Evolutionary conservation across 257 asterid genomes (phyloP).

Genomic region (Solanum sitiens): DNA sequence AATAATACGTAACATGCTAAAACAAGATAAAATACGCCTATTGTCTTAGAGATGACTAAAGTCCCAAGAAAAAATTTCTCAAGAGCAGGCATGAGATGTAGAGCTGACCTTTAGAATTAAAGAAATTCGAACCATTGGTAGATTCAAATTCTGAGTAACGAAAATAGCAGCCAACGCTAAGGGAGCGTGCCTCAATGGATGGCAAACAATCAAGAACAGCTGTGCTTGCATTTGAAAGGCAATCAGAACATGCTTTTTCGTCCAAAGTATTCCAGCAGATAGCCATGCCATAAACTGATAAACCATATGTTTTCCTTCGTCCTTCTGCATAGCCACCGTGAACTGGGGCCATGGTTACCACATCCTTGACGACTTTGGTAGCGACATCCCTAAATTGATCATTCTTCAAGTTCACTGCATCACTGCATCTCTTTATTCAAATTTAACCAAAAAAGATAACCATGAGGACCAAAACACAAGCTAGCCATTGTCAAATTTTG

Average conservation of each 20-base stretch:
- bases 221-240: slow-evolving; percentile 3
- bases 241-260: not conserved
- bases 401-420: not conserved
- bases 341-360: not conserved
- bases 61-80: not conserved
- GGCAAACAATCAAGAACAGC: slow-evolving; percentile 1
- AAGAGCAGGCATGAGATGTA: not conserved
- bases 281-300: slow-evolving; percentile 4
- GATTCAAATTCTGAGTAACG: slow-evolving; percentile 3
- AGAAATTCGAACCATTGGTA: not conserved
- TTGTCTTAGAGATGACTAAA: not conserved
- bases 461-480: not conserved
- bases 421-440: slow-evolving; percentile 5
- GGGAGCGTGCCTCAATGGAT: slow-evolving; percentile 5
- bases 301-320: not conserved
- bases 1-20: not conserved
- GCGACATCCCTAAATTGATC: not conserved
- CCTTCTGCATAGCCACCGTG: slow-evolving; percentile 5
- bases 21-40: not conserved
- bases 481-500: not conserved
- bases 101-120: not conserved
- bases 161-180: not conserved
- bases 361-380: not conserved
- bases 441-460: not conserved
- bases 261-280: slow-evolving; percentile 10